Conservation (phyloP, 73 alveolate species). For the Paramecium sexaurelia region DNA sequence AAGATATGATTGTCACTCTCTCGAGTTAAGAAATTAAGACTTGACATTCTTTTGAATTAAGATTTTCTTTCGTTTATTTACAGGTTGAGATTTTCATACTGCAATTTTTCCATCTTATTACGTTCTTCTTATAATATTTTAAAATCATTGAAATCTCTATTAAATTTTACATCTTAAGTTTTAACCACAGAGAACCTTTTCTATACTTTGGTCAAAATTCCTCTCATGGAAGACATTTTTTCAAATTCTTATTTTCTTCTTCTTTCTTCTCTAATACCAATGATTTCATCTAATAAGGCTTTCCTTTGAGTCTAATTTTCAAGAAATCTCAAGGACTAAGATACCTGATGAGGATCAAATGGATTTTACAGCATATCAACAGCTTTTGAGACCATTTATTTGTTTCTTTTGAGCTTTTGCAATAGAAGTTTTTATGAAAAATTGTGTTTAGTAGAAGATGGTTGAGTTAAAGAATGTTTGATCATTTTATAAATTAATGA, state of each 20-base stretch:
- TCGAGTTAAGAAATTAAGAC: conserved; percentile 5
- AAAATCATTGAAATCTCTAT: conserved; percentile 20
- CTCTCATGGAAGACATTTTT: conserved; percentile 33
- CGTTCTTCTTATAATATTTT: conserved; percentile 21
- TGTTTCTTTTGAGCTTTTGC: background rate
- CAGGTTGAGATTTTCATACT: conserved; percentile 4
- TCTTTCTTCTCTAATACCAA: background rate
- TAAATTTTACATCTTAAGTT: background rate
- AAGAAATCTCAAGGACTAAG: background rate
- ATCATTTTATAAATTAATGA: background rate
- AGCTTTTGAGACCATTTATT: background rate
- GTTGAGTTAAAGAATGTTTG: background rate
- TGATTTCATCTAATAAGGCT: background rate
- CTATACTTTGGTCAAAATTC: conserved; percentile 11
- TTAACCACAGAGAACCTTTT: conserved; percentile 11
- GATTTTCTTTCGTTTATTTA: background rate
- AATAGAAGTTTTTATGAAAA: background rate
- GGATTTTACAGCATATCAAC: background rate
- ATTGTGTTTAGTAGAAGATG: background rate
- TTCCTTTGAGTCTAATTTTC: background rate
- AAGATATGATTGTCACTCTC: background rate
- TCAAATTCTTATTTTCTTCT: background rate
- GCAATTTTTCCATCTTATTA: conserved; percentile 3
- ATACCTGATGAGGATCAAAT: background rate
- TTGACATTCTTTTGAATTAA: background rate